Evolutionary conservation across 495 filamentous ascomycete genomes (phyloP).

Genomic region (Penicillium parvum): DNA sequence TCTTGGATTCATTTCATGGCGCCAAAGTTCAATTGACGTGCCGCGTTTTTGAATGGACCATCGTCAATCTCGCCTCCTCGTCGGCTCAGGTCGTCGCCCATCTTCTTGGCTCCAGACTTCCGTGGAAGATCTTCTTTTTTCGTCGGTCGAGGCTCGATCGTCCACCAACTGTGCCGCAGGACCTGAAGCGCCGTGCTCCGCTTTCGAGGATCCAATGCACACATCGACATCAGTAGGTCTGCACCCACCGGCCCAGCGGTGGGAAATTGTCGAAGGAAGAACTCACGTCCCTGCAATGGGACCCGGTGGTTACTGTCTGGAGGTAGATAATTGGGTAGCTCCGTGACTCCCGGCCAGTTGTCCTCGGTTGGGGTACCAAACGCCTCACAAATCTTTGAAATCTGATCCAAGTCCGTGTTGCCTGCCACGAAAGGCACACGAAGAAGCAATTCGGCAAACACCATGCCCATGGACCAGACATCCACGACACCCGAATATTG

Average conservation of each 20-base stretch:
- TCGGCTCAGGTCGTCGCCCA: constrained; percentile 80
- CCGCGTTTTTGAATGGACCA: constrained; percentile 64
- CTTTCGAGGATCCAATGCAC: constrained; percentile 78
- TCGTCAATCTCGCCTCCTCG: constrained; percentile 70
- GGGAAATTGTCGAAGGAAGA: constrained; percentile 67
- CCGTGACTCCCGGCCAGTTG: constrained; percentile 89
- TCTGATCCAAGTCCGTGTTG: constrained; percentile 74
- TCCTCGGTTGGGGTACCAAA: constrained; percentile 91
- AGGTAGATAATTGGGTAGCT: constrained; percentile 69
- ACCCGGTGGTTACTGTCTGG: constrained; percentile 45
- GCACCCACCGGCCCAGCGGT: constrained; percentile 76
- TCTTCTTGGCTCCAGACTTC: constrained; percentile 62
- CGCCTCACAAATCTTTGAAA: constrained; percentile 72
- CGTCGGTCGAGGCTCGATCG: constrained; percentile 75
- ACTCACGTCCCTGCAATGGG: constrained; percentile 62
- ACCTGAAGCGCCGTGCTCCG: constrained; percentile 70
- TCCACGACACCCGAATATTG: constrained; percentile 91
- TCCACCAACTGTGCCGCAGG: constrained; percentile 84
- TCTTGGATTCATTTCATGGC: constrained; percentile 49
- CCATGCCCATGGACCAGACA: constrained; percentile 89
- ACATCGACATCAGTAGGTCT: constrained; percentile 81
- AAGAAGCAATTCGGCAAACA: constrained; percentile 87
- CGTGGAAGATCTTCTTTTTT: constrained; percentile 78
- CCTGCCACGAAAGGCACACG: constrained; percentile 75
- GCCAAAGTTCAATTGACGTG: constrained; percentile 81